phyloP scores from a whole-genome alignment of 1,284 basidiomycete species.

The Leccinum subrobustum region DNA sequence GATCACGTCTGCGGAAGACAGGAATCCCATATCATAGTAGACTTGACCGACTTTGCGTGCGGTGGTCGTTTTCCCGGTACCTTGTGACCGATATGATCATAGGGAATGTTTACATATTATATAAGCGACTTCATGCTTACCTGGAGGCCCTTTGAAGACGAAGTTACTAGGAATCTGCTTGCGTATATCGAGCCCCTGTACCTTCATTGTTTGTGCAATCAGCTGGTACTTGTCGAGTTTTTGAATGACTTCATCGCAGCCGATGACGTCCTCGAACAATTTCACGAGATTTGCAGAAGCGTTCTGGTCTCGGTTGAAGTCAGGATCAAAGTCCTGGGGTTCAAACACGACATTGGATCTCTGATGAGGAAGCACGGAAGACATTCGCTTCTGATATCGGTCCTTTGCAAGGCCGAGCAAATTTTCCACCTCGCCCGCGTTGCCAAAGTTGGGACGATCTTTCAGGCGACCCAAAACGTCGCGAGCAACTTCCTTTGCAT shows the following conservation, averaged over 20 bases:
- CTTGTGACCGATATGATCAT: constrained; percentile 6
- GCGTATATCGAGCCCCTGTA: constrained; percentile 40
- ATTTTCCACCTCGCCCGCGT: constrained; percentile 66
- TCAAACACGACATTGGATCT: constrained; percentile 47
- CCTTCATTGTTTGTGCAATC: constrained; percentile 44
- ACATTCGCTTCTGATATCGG: constrained; percentile 45
- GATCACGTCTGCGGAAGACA: constrained; percentile 50
- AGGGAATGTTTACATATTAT: neutral
- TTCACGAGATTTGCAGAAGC: constrained; percentile 50
- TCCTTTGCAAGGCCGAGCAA: constrained; percentile 51
- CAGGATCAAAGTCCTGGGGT: constrained; percentile 59
- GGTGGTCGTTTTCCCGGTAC: constrained; percentile 44
- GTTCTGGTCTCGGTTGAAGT: constrained; percentile 47
- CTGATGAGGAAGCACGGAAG: constrained; percentile 31
- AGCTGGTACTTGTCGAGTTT: constrained; percentile 51
- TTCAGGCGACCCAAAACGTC: constrained; percentile 48
- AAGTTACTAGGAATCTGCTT: constrained; percentile 59
- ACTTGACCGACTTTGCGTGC: constrained; percentile 43
- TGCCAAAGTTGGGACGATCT: constrained; percentile 61
- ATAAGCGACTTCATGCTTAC: constrained; percentile 36
- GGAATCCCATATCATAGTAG: constrained; percentile 65
- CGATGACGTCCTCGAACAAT: constrained; percentile 61
- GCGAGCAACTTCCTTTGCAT: constrained; percentile 52
- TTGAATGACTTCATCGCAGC: constrained; percentile 50
- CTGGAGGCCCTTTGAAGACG: constrained; percentile 70